Conservation (phyloP, 768 basidiomycete species). For the Amanita brunnescens region DNA sequence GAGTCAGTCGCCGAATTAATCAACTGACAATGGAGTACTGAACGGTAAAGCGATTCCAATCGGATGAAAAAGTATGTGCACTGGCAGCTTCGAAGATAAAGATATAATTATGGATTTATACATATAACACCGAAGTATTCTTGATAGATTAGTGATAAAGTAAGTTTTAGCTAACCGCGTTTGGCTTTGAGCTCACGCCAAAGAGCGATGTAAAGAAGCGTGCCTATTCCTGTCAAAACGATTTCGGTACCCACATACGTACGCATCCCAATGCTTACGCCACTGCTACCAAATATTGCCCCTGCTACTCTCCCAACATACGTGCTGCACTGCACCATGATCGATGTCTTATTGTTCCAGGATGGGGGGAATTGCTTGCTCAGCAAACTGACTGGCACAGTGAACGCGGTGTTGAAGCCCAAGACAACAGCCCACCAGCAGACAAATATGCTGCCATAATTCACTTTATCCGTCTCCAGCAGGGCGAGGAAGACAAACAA, state of each 20-base stretch:
- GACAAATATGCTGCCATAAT: conserved; percentile 38
- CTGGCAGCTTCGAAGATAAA: too few species aligned
- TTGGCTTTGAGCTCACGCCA: conserved; percentile 64
- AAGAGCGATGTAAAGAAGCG: conserved; percentile 40
- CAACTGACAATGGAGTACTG: too few species aligned
- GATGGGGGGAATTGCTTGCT: conserved; percentile 59
- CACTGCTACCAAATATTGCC: conserved; percentile 61
- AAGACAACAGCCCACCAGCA: conserved; percentile 56
- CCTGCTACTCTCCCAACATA: conserved; percentile 56
- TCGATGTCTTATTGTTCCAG: conserved; percentile 48
- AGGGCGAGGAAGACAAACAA: conserved; percentile 44
- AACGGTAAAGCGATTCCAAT: too few species aligned
- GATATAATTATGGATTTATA: too few species aligned
- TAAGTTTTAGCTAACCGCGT: conserved; percentile 30
- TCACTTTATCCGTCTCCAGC: conserved; percentile 29
- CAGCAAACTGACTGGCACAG: conserved; percentile 55
- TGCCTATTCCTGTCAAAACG: conserved; percentile 50
- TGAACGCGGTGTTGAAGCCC: conserved; percentile 68
- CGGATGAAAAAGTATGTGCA: too few species aligned
- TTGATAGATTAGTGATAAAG: too few species aligned
- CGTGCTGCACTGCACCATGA: conserved; percentile 64
- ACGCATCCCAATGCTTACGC: conserved; percentile 50
- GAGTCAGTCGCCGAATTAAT: too few species aligned
- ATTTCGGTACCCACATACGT: conserved; percentile 54
- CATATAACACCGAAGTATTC: too few species aligned